Evolutionary conservation across 306 rosid species (phyloP).

Genomic region (Ammopiptanthus mongolicus): DNA sequence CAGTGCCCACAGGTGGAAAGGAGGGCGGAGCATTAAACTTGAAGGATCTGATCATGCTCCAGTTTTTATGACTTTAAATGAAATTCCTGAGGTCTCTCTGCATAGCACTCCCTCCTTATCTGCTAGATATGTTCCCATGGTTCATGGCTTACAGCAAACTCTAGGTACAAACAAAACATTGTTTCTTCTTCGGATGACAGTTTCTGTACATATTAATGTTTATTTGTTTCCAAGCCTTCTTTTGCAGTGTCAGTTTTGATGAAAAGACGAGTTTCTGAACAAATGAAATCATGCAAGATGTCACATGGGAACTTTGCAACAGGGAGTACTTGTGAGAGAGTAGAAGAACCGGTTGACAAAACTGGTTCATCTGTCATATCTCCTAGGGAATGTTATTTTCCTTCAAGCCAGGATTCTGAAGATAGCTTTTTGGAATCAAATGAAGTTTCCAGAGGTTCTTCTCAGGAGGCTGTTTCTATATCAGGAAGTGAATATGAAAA

Average conservation of each 20-base stretch:
- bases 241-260: constrained; percentile 67
- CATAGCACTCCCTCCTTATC: constrained; percentile 81
- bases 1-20: constrained; percentile 71
- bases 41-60: constrained; percentile 99
- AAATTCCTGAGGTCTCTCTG: constrained; percentile 52
- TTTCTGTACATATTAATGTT: neutral
- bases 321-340: constrained; percentile 26
- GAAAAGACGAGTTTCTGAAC: constrained; percentile 41
- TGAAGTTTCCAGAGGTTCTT: constrained; percentile 8
- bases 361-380: constrained; percentile 17
- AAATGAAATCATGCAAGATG: constrained; percentile 12
- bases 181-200: constrained; percentile 15
- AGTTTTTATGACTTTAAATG: constrained; percentile 53
- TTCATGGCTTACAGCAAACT: constrained; percentile 81
- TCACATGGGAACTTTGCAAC: constrained; percentile 1
- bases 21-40: constrained; percentile 59
- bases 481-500: constrained; percentile 21
- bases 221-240: constrained; percentile 7
- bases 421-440: constrained; percentile 27
- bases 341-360: constrained; percentile 27
- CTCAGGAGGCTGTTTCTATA: constrained; percentile 26
- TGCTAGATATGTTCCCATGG: constrained; percentile 79
- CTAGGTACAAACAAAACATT: constrained; percentile 50
- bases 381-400: constrained; percentile 24
- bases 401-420: constrained; percentile 36